Conservation (phyloP, 2,329 filamentous ascomycete genomes). For the Ilyonectria sp. region DNA sequence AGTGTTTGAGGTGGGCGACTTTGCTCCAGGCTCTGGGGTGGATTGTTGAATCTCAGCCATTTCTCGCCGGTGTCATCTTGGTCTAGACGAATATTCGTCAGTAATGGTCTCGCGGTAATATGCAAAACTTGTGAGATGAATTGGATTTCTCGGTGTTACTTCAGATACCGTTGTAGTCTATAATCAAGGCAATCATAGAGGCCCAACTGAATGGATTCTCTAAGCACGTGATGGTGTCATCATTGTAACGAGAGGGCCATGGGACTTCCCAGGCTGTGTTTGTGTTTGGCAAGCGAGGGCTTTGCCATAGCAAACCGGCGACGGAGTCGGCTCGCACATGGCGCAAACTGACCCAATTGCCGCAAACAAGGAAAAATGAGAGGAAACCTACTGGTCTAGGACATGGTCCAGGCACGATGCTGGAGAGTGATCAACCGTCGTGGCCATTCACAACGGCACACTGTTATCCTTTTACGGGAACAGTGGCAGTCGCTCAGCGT, state of each 20-base stretch:
- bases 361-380: conserved; percentile 13
- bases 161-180: conserved; percentile 99
- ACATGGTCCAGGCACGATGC: conserved; percentile 48
- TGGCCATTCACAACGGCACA: conserved; percentile 47
- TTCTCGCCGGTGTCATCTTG: conserved; percentile 63
- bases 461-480: conserved; percentile 38
- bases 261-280: conserved; percentile 11
- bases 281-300: conserved; percentile 13
- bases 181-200: conserved; percentile 76
- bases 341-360: conserved; percentile 1
- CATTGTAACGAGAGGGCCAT: conserved; percentile 58
- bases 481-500: conserved; percentile 38
- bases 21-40: conserved; percentile 41
- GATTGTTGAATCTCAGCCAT: conserved; percentile 60
- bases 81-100: conserved; percentile 50
- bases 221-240: conserved; percentile 76
- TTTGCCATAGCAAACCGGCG: neutral
- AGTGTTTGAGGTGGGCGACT: conserved; percentile 40
- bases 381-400: conserved; percentile 50
- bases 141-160: conserved; percentile 53
- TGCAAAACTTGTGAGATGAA: neutral
- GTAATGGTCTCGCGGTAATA: conserved; percentile 7
- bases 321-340: neutral
- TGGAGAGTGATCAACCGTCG: conserved; percentile 43
- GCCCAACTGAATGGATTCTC: conserved; percentile 71